Evolutionary conservation across 2,329 filamentous ascomycete species (phyloP).

Genomic region (Colletotrichum tropicale): DNA sequence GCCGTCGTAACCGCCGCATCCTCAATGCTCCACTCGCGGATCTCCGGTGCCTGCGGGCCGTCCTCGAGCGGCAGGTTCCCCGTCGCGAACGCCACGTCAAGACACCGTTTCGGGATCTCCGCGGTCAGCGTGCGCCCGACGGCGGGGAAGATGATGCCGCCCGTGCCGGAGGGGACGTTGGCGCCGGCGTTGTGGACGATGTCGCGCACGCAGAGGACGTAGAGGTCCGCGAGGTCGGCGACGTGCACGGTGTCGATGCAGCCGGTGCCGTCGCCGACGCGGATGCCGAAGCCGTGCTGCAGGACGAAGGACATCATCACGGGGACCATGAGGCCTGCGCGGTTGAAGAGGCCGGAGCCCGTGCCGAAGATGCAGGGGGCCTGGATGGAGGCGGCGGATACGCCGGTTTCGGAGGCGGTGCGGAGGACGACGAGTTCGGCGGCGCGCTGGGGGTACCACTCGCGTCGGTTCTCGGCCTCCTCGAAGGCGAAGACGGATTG

Average conservation of each 20-base stretch:
- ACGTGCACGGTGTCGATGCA: conserved; percentile 22
- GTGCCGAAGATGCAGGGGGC: conserved; percentile 18
- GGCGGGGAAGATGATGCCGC: conserved; percentile 11
- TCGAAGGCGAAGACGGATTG: conserved; percentile 15
- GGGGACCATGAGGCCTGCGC: conserved; percentile 17
- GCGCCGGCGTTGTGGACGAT: background rate
- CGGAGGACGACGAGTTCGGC: conserved; percentile 21
- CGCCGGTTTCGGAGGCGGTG: conserved; percentile 1
- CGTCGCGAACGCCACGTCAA: conserved; percentile 18
- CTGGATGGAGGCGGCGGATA: conserved; percentile 20
- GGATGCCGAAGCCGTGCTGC: conserved; percentile 17
- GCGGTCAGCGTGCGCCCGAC: background rate
- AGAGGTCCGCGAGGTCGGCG: conserved; percentile 22
- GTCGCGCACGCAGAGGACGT: conserved; percentile 12
- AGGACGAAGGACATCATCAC: conserved; percentile 24
- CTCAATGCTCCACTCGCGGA: background rate
- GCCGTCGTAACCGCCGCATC: conserved; percentile 16
- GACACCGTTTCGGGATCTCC: conserved; percentile 6
- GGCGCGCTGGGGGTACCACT: conserved; percentile 23
- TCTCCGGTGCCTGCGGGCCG: background rate
- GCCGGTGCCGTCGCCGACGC: conserved; percentile 17
- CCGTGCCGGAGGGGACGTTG: background rate
- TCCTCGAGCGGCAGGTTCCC: conserved; percentile 8
- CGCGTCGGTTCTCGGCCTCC: conserved; percentile 15
- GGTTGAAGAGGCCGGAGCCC: conserved; percentile 21